Percentiles rank a stretch among this genome's conserved stretches.
Conservation (phyloP, 2,329 filamentous ascomycete species). For the Hirsutella rhossiliensis region DNA sequence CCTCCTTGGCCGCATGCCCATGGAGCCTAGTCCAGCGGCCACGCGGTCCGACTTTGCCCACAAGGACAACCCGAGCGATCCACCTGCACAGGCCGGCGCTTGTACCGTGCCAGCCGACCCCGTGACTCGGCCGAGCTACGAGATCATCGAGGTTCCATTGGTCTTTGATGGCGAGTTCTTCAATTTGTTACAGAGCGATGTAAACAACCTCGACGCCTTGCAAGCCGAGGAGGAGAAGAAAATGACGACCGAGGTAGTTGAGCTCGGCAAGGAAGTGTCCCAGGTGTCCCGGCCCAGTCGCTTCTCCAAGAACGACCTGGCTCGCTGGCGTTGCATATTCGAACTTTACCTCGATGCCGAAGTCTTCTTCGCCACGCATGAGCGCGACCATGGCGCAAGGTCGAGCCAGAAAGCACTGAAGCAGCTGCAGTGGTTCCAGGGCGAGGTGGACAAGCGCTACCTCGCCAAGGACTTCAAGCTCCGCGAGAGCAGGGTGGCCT, state of each 20-base stretch:
- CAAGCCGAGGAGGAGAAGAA: constrained; percentile 53
- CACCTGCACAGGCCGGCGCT: neutral
- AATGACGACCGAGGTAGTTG: constrained; percentile 50
- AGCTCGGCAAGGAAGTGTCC: constrained; percentile 53
- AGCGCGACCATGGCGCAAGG: constrained; percentile 56
- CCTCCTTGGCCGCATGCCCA: constrained; percentile 3
- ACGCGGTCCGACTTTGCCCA: constrained; percentile 2
- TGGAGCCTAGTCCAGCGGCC: neutral
- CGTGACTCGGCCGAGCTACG: constrained; percentile 7
- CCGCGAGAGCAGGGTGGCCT: constrained; percentile 49
- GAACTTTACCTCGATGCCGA: constrained; percentile 69
- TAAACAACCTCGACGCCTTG: constrained; percentile 55
- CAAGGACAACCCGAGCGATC: neutral
- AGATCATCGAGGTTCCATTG: constrained; percentile 58
- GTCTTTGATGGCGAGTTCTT: constrained; percentile 74
- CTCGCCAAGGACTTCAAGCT: constrained; percentile 53
- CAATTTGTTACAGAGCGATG: constrained; percentile 57
- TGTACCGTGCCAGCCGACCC: neutral
- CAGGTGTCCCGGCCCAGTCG: constrained; percentile 51
- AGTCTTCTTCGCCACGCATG: constrained; percentile 71
- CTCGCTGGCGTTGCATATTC: constrained; percentile 70
- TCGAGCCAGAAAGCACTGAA: constrained; percentile 52
- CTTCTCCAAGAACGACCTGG: constrained; percentile 54
- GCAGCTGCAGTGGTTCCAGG: constrained; percentile 60
- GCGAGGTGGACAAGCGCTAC: constrained; percentile 48